Base-by-base conservation (phyloP, 2,329 filamentous ascomycete species). In the Trichoderma koningiopsis region DNA sequence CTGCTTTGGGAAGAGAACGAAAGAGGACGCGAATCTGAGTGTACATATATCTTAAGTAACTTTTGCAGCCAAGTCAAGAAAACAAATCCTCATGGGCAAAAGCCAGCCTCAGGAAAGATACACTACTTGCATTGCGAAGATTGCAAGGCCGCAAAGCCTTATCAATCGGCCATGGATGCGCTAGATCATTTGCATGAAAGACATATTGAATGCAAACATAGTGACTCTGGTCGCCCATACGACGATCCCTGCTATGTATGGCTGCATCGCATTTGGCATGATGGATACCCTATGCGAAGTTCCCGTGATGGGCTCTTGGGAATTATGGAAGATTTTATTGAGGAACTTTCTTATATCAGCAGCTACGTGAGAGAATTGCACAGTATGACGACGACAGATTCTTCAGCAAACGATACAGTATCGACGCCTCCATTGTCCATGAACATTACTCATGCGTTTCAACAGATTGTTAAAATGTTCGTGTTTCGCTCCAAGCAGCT, bases 161-260 rank as follows among this genome's bases (percentile, higher is more conserved):
- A 63, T 11, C 13, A 33, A 27, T 63, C 61, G 11, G 47, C 61
- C 1, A 27, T 11, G 22, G 24, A 27, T n/a, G 61, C 61, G 5
- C 22, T 63, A 16, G 11, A 53, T 5, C 67, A 69, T 57, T 43
- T 69, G 8, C 67, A 69, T 31, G 29, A 27, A 40, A 55, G 52
- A 10, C 67, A 69, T 19, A 57, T 57, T 14, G 27, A 65, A 22
- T 69, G 59, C 49, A 16, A 14, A 6, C 61, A 40, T 53, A n/a
- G 10, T 14, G 31, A 49, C 2, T 56, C 16, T 19, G 43, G 43
- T 4, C 24, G 65, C 16, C 67, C 67, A 31, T 68, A 65, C 6
- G 67, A 69, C 13, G 67, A 69, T 27, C 67, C 59, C 37, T 69
- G 67, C 31, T 69, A 64, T 43, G 67, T 57, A 43, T 69, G 67